phyloP scores from a whole-genome alignment of 192 early-diverging fungal genomes.

The Coemansia sp. region DNA sequence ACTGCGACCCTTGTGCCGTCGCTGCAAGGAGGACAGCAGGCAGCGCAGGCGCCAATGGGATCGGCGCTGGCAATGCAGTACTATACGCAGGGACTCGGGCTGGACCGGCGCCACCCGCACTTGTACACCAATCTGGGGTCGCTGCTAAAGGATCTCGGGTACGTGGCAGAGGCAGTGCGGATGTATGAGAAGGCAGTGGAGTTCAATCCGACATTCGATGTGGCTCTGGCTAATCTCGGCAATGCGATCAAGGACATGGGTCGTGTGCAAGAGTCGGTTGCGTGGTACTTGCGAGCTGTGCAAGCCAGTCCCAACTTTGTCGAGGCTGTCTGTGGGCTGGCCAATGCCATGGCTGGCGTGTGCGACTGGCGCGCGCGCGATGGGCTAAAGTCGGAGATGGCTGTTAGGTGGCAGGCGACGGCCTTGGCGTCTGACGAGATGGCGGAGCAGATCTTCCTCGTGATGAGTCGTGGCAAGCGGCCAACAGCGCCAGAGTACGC shows the following conservation, averaged over 20 bases:
- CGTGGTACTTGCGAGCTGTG: constrained; percentile 83
- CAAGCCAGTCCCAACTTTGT: constrained; percentile 88
- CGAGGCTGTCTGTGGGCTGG: constrained; percentile 89
- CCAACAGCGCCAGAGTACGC: constrained; percentile 30
- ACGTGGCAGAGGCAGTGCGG: constrained; percentile 77
- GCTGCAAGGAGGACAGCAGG: constrained; percentile 49
- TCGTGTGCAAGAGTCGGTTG: constrained; percentile 84
- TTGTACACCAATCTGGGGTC: constrained; percentile 94
- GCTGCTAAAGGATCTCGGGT: constrained; percentile 87
- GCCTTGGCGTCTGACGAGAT: constrained; percentile 30
- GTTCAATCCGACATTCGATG: constrained; percentile 84
- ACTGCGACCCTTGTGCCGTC: constrained; percentile 56
- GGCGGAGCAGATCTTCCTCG: constrained; percentile 41
- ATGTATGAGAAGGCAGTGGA: constrained; percentile 92
- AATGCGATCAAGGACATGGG: constrained; percentile 94
- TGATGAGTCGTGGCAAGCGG: constrained; percentile 42
- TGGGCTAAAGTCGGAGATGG: constrained; percentile 56
- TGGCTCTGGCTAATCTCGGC: constrained; percentile 90
- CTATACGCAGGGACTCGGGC: constrained; percentile 82
- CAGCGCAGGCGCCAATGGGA: constrained; percentile 67
- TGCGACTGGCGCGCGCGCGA: constrained; percentile 90
- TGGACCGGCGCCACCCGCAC: constrained; percentile 85
- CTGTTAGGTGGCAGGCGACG: constrained; percentile 29
- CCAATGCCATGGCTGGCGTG: constrained; percentile 84
- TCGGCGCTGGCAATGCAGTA: constrained; percentile 80